Conservation (phyloP, 2,329 filamentous ascomycete genomes). For the Trichophyton schoenleinii region DNA sequence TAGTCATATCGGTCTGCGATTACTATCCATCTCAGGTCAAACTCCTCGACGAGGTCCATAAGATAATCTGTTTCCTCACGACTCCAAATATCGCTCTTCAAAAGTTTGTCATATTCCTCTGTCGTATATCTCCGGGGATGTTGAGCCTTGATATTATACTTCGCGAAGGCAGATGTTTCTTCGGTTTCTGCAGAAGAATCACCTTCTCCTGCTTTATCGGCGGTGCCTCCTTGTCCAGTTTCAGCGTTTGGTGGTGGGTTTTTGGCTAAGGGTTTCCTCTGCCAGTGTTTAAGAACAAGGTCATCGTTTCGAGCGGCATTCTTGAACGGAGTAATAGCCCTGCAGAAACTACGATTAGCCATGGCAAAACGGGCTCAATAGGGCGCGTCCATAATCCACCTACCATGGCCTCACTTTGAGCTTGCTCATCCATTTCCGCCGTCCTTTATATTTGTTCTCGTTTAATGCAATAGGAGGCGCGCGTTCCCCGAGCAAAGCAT, state of each 20-base stretch:
- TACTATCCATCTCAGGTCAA: conserved; percentile 78
- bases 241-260: conserved; percentile 26
- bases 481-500: conserved; percentile 39
- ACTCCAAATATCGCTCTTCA: conserved; percentile 69
- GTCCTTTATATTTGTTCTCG: conserved; percentile 41
- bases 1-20: conserved; percentile 89
- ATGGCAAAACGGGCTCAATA: conserved; percentile 6
- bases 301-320: conserved; percentile 66
- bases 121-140: conserved; percentile 67
- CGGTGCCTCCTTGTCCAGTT: conserved; percentile 21
- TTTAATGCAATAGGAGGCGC: conserved; percentile 42
- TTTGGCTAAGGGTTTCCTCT: conserved; percentile 46
- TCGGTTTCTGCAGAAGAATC: conserved; percentile 20
- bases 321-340: conserved; percentile 58
- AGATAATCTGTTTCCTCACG: conserved; percentile 91
- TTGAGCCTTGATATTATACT: conserved; percentile 72
- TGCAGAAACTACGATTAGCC: conserved; percentile 30
- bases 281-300: conserved; percentile 69
- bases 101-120: conserved; percentile 66
- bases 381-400: conserved; percentile 7
- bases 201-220: conserved; percentile 21
- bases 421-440: conserved; percentile 37
- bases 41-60: conserved; percentile 60
- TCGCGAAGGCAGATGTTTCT: conserved; percentile 54
- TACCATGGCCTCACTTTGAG: conserved; percentile 34